A percentile compares a stretch with the other conserved stretches of the same genome.
phyloP scores from a whole-genome alignment of 768 basidiomycete species.

The Pseudohyphozyma bogoriensis region DNA sequence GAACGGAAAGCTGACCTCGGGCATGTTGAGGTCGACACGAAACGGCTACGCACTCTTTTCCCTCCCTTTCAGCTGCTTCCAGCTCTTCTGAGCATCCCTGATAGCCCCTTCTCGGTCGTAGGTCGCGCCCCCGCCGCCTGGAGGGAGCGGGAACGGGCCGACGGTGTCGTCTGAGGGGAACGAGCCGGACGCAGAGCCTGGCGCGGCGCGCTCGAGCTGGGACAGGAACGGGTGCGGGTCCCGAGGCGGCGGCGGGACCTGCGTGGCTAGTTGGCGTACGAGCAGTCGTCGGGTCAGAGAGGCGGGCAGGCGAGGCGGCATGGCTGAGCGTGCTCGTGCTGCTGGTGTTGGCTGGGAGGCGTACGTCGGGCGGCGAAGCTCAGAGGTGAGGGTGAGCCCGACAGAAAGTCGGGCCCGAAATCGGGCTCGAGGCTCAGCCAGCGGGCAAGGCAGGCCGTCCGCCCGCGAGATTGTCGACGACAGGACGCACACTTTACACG shows the following conservation, averaged over 20 bases:
- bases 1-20: background rate
- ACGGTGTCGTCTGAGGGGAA: constrained; percentile 3
- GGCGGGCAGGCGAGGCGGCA: too few relatives aligned
- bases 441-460: too few relatives aligned
- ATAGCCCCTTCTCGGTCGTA: background rate
- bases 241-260: background rate
- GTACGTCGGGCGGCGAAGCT: too few relatives aligned
- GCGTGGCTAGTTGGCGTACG: background rate
- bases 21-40: too few relatives aligned
- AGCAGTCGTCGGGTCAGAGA: too few relatives aligned
- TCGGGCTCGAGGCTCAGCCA: too few relatives aligned
- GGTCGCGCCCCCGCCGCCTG: background rate
- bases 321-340: too few relatives aligned
- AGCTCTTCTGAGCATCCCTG: background rate
- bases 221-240: constrained; percentile 13
- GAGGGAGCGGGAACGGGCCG: constrained; percentile 23
- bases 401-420: too few relatives aligned
- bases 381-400: too few relatives aligned
- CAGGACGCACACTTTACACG: too few relatives aligned
- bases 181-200: background rate
- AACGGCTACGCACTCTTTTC: constrained; percentile 5
- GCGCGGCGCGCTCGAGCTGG: background rate
- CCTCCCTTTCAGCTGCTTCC: constrained; percentile 1
- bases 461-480: too few relatives aligned
- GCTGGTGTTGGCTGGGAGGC: too few relatives aligned